phyloP scores from a whole-genome alignment of 2,329 filamentous ascomycete genomes.

The Chaetomium olivaceum region DNA sequence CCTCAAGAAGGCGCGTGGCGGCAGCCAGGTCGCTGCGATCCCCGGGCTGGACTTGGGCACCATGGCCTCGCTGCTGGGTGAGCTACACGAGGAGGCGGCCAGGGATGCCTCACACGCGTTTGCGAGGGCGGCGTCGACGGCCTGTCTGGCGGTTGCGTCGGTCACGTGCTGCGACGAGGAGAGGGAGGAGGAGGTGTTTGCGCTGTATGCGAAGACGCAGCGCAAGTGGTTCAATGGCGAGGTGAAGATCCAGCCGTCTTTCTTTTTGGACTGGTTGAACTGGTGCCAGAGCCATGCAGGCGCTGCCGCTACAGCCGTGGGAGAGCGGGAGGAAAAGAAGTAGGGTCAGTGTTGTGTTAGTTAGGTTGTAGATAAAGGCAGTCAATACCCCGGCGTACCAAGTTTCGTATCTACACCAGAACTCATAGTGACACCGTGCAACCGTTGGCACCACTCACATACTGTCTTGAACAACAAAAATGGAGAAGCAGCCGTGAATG shows the following conservation, averaged over 20 bases:
- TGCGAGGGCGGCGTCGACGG: slow-evolving; percentile 71
- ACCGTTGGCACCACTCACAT: not conserved
- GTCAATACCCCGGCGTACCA: not conserved
- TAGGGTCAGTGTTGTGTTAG: slow-evolving; percentile 6
- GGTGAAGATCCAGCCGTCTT: slow-evolving; percentile 61
- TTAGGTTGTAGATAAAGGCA: not conserved
- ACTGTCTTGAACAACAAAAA: not conserved
- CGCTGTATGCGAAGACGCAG: slow-evolving; percentile 65
- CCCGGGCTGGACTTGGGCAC: slow-evolving; percentile 44
- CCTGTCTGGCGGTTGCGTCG: slow-evolving; percentile 67
- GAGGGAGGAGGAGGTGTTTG: slow-evolving; percentile 57
- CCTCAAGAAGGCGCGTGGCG: slow-evolving; percentile 57
- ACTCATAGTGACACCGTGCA: too few relatives aligned
- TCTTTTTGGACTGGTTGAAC: slow-evolving; percentile 73
- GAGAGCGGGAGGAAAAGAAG: slow-evolving; percentile 18
- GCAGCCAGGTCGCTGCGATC: slow-evolving; percentile 45
- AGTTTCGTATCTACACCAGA: not conserved
- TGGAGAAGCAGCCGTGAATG: not conserved
- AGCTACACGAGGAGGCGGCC: slow-evolving; percentile 68
- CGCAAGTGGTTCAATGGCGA: slow-evolving; percentile 59
- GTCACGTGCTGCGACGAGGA: slow-evolving; percentile 58
- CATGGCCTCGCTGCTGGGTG: slow-evolving; percentile 59
- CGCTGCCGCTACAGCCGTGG: slow-evolving; percentile 17
- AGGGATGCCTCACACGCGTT: slow-evolving; percentile 68
- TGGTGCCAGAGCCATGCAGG: slow-evolving; percentile 52